A percentile compares a stretch with the other conserved stretches of the same genome.
These are phyloP conservation scores for Tetrapisispora fleetii DNA, from an alignment of 805 yeast species.

Conservation along the genomic window DNA sequence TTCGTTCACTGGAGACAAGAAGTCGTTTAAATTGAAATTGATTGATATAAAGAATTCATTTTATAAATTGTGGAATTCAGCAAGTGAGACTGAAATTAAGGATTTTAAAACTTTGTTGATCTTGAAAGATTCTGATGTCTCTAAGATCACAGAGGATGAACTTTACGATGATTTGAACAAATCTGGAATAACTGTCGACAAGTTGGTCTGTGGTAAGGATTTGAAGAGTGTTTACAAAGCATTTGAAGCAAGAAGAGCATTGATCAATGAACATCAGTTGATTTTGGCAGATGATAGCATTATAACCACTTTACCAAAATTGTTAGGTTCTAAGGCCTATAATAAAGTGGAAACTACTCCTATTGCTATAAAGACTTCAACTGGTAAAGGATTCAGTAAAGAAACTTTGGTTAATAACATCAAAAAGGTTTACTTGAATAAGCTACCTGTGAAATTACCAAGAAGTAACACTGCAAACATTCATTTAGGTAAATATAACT, in stretches of 20 bases:
- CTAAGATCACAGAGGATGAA: constrained; percentile 33
- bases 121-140: constrained; percentile 33
- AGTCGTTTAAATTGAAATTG: constrained; percentile 48
- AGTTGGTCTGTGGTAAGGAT: constrained; percentile 61
- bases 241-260: constrained; percentile 78
- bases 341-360: constrained; percentile 58
- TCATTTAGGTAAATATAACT: constrained; percentile 48
- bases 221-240: constrained; percentile 78
- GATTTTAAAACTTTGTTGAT: constrained; percentile 32
- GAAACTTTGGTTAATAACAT: constrained; percentile 50
- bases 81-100: constrained; percentile 23
- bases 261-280: constrained; percentile 56
- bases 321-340: constrained; percentile 80
- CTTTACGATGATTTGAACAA: constrained; percentile 59
- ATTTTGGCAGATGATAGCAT: constrained; percentile 81
- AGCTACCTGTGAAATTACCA: constrained; percentile 58
- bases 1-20: constrained; percentile 42
- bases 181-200: constrained; percentile 25
- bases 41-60: constrained; percentile 33
- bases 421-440: constrained; percentile 40
- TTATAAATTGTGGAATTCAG: constrained; percentile 23
- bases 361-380: constrained; percentile 44
- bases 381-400: constrained; percentile 30
- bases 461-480: constrained; percentile 60
- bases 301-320: constrained; percentile 68